phyloP scores from a whole-genome alignment of 2,329 filamentous ascomycete genomes.

The Massarina eburnea region DNA sequence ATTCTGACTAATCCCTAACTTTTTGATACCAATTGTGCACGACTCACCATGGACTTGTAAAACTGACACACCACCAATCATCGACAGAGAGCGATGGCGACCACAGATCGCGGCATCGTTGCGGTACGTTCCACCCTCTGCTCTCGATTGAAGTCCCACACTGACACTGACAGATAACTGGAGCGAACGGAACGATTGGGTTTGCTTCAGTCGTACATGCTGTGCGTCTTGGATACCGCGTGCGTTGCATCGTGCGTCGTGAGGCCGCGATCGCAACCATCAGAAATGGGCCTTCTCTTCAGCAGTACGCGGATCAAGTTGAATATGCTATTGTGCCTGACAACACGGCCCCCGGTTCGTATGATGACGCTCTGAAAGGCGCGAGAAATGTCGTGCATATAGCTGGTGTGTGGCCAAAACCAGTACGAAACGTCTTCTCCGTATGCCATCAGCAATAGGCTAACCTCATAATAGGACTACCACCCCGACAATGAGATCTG shows the following conservation, averaged over 20 bases:
- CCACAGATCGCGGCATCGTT: slow-evolving; percentile 22
- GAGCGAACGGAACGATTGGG: slow-evolving; percentile 39
- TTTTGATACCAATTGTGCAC: not conserved
- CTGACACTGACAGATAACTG: slow-evolving; percentile 28
- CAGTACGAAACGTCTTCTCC: slow-evolving; percentile 12
- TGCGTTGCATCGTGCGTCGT: slow-evolving; percentile 37
- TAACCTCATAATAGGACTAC: slow-evolving; percentile 16
- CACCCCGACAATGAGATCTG: slow-evolving; percentile 39
- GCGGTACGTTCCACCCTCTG: slow-evolving; percentile 21
- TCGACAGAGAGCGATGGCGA: slow-evolving; percentile 10
- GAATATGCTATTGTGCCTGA: slow-evolving; percentile 32
- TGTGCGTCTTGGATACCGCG: slow-evolving; percentile 28
- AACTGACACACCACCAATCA: too few relatives aligned
- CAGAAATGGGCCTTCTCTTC: slow-evolving; percentile 28
- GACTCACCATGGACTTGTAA: too few relatives aligned
- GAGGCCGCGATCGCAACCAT: slow-evolving; percentile 27
- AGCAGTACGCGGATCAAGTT: slow-evolving; percentile 19
- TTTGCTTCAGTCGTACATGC: slow-evolving; percentile 33
- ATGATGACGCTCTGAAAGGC: slow-evolving; percentile 28
- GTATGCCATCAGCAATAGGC: not conserved
- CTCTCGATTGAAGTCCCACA: too few relatives aligned
- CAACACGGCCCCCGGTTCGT: slow-evolving; percentile 28
- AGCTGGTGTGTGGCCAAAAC: slow-evolving; percentile 38
- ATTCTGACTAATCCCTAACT: not conserved
- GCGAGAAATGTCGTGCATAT: slow-evolving; percentile 33